These are phyloP conservation scores for Areca catechu DNA, from an alignment of 176 grass and related monocot genomes.

Conservation along the genomic window DNA sequence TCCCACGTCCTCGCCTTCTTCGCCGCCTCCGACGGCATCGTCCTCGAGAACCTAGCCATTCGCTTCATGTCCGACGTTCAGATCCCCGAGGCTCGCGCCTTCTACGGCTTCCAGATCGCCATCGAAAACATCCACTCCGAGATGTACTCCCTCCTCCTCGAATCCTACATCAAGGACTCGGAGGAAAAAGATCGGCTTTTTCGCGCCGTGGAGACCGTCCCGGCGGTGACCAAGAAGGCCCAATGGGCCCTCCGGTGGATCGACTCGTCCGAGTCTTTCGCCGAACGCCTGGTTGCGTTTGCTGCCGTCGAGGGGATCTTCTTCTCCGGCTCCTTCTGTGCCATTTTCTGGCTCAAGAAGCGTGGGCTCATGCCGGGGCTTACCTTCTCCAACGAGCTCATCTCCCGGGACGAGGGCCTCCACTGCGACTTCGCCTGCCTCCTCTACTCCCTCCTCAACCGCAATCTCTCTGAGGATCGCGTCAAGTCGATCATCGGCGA, in stretches of 20 bases:
- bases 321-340: conserved; percentile 93
- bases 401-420: conserved; percentile 90
- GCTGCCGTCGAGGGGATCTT: conserved; percentile 88
- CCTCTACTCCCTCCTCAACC: conserved; percentile 53
- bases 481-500: no score
- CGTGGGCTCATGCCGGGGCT: conserved; percentile 82
- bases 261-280: conserved; percentile 23
- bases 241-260: no score
- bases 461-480: conserved; percentile 22
- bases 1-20: conserved; percentile 97
- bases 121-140: conserved; percentile 99
- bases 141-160: conserved; percentile 79
- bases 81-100: conserved; percentile 69
- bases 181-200: conserved; percentile 16
- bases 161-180: conserved; percentile 73
- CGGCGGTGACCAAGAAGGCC: no score
- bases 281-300: conserved; percentile 72
- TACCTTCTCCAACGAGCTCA: conserved; percentile 98
- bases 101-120: conserved; percentile 95
- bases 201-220: no score
- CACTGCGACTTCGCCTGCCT: conserved; percentile 97
- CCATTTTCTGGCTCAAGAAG: conserved; percentile 99
- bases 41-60: conserved; percentile 78
- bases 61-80: conserved; percentile 92
- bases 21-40: conserved; percentile 85